A percentile compares a stretch with the other conserved stretches of the same genome.
phyloP scores from a whole-genome alignment of 1,139 yeast genomes.

The Candida freyschussii region DNA sequence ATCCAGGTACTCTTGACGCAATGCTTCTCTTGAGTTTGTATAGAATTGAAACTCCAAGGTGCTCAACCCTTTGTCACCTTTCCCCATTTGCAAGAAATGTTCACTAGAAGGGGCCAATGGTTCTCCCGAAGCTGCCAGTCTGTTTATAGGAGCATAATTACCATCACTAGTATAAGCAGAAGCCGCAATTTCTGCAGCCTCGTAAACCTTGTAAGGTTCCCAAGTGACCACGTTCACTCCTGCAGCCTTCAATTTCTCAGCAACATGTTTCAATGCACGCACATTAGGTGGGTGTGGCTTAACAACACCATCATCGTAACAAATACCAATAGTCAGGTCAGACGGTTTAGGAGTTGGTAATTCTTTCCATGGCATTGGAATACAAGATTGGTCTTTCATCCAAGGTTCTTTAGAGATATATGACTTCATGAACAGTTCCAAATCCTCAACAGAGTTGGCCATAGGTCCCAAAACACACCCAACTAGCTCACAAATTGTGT shows the following conservation, averaged over 20 bases:
- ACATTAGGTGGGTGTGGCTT: slow-evolving; percentile 55
- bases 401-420: slow-evolving; percentile 58
- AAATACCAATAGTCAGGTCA: slow-evolving; percentile 40
- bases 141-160: slow-evolving; percentile 46
- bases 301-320: slow-evolving; percentile 43
- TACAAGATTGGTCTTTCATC: slow-evolving; percentile 44
- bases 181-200: slow-evolving; percentile 49
- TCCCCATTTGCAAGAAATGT: slow-evolving; percentile 55
- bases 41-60: slow-evolving; percentile 46
- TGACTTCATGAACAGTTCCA: slow-evolving; percentile 59
- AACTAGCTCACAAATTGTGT: slow-evolving; percentile 27
- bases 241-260: slow-evolving; percentile 34
- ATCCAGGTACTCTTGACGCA: slow-evolving; percentile 52
- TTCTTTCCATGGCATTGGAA: slow-evolving; percentile 55
- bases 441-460: slow-evolving; percentile 55
- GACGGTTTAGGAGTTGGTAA: slow-evolving; percentile 41
- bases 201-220: slow-evolving; percentile 46
- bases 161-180: slow-evolving; percentile 49
- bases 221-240: slow-evolving; percentile 46
- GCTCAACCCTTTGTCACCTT: slow-evolving; percentile 42
- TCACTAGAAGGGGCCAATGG: slow-evolving; percentile 56
- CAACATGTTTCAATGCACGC: slow-evolving; percentile 41
- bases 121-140: slow-evolving; percentile 57
- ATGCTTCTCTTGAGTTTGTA: slow-evolving; percentile 45
- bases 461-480: slow-evolving; percentile 62